Percentiles rank a stretch among this genome's conserved stretches.
Conservation (phyloP, 2,329 filamentous ascomycete species). For the Pseudogymnoascus sp. region DNA sequence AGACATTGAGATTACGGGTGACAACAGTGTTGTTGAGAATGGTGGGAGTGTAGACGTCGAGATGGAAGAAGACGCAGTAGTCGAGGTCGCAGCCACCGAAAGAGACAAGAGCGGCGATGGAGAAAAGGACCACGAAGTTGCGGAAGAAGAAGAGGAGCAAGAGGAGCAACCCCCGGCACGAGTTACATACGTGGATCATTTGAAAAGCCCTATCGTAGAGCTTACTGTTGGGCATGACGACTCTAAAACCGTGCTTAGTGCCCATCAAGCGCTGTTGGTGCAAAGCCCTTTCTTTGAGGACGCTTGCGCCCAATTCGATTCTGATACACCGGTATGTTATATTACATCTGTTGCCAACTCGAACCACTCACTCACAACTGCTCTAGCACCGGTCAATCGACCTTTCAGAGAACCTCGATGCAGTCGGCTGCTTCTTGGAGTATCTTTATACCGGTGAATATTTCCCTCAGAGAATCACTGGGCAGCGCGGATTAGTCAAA, state of each 20-base stretch:
- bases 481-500: constrained; percentile 58
- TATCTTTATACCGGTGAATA: constrained; percentile 82
- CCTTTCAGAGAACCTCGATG: constrained; percentile 57
- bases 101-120: constrained; percentile 15
- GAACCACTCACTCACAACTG: neutral
- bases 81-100: constrained; percentile 22
- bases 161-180: constrained; percentile 13
- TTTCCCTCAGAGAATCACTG: constrained; percentile 60
- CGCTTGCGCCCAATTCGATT: constrained; percentile 51
- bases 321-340: constrained; percentile 35
- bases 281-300: constrained; percentile 68
- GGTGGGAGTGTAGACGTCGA: constrained; percentile 21
- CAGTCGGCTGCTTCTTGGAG: constrained; percentile 71
- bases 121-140: constrained; percentile 20
- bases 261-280: constrained; percentile 68
- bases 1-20: constrained; percentile 17
- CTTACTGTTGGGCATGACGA: constrained; percentile 56
- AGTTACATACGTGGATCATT: constrained; percentile 45
- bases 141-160: constrained; percentile 16
- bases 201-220: constrained; percentile 61
- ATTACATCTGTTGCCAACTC: neutral
- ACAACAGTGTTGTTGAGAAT: constrained; percentile 14
- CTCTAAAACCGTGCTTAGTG: constrained; percentile 55
- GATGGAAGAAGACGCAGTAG: constrained; percentile 22
- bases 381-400: constrained; percentile 55